phyloP scores from a whole-genome alignment of 331 rosid genomes.

The Saraca asoca region DNA sequence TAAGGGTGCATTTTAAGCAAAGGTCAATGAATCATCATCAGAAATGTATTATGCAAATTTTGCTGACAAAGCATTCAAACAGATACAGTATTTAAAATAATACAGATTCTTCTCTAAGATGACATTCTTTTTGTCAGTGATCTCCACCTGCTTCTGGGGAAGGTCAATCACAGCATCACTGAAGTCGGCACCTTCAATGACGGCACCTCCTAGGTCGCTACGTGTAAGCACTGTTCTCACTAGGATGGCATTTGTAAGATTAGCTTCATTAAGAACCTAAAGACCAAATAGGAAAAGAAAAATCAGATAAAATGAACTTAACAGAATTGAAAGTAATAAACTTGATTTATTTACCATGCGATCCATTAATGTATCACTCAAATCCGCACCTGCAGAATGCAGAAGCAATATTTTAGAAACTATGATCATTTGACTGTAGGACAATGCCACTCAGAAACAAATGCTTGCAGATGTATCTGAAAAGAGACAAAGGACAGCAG shows the following conservation, averaged over 20 bases:
- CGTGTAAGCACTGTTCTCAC: slow-evolving; percentile 86
- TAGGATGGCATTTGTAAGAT: slow-evolving; percentile 78
- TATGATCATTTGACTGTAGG: too few species aligned
- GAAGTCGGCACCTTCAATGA: slow-evolving; percentile 88
- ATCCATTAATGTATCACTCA: slow-evolving; percentile 98
- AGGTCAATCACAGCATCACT: slow-evolving; percentile 96
- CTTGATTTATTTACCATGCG: slow-evolving; percentile 68
- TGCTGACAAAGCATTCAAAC: too few species aligned
- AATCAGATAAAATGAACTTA: background rate
- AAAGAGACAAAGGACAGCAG: too few species aligned
- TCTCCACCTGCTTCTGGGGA: slow-evolving; percentile 78
- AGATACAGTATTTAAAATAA: too few species aligned
- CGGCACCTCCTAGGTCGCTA: slow-evolving; percentile 88
- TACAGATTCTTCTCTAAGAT: too few species aligned
- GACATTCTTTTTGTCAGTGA: too few species aligned
- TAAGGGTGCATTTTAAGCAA: background rate
- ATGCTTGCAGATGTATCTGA: too few species aligned
- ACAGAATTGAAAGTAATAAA: background rate
- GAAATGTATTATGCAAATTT: background rate
- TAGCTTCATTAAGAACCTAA: slow-evolving; percentile 89
- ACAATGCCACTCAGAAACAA: too few species aligned
- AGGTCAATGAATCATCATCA: background rate
- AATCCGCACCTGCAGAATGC: slow-evolving; percentile 69
- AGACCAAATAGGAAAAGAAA: slow-evolving; percentile 6
- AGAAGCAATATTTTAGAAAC: too few species aligned